Evolutionary conservation across 805 yeast genomes (phyloP), one percentile per base, ranked within the genome.

Genomic region (Yamadazyma takamatsuzukensis): DNA sequence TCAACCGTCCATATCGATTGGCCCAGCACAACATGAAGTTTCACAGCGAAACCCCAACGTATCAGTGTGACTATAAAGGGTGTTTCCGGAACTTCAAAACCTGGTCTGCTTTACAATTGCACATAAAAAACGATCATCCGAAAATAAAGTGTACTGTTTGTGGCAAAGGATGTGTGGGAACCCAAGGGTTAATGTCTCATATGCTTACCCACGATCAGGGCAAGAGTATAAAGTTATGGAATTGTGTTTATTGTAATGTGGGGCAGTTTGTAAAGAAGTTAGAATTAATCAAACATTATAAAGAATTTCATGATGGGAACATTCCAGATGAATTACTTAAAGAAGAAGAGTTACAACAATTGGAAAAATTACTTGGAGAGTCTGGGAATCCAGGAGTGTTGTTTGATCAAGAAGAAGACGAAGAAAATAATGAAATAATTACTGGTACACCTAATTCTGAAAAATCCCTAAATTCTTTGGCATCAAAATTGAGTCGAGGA

Each of bases 81-180:
- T 84, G 95, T 53, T 65, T 68, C 39, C 53, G 61, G 39, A 62
- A 67, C 24, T 83, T 83, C 56, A 73, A 72, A 35, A 80, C 83
- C 0, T 81, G 89, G 87, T 74, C 83, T 3, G 81, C 81, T 1
- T 60, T 86, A 24, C 88, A 80, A 44, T 49, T 70, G 8, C 97
- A 89, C 55, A 64, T 76, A 33, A 81, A 80, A 44, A 70, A 74
- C 0, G 82, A 72, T 21, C 96, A 88, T 56, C 86, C 89, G 4
- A 78, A 80, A 49, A 44, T 80, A 17, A 65, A 62, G 27, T 86
- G 95, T 59, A 45, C 55, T 0, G 44, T 74, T 1, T 88, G 96
- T 64, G 77, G 76, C 5, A 79, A 76, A 51, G 76, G 72, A 6
- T 82, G 88, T 61, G 80, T 82, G 8, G 95, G 94, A 18, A 75